These are phyloP conservation scores for Auxenochlorella pyrenoidosa DNA, from an alignment of 139 green algal genomes.

Conservation along the genomic window DNA sequence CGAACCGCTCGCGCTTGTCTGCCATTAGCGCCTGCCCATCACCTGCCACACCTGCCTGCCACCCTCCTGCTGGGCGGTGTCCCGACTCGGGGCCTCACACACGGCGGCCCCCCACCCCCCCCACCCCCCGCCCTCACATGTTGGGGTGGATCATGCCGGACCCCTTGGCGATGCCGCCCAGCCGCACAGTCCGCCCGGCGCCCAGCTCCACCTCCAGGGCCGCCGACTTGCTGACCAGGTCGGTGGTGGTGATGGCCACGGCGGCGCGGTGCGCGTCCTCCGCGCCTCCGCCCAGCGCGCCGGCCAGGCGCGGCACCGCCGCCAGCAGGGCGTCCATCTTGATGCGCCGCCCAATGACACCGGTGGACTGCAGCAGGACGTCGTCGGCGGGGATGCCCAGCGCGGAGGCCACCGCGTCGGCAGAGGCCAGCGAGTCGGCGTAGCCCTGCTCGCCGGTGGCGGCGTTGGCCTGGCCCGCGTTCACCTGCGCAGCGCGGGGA, in stretches of 20 bases:
- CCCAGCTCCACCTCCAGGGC: conserved; percentile 78
- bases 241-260: conserved; percentile 93
- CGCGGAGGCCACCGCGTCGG: conserved; percentile 62
- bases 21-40: no score
- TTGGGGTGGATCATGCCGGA: conserved; percentile 99
- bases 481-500: conserved; percentile 75
- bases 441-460: conserved; percentile 88
- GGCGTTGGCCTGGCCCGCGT: conserved; percentile 97
- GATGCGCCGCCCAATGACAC: conserved; percentile 97
- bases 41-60: no score
- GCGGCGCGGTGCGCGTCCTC: conserved; percentile 82
- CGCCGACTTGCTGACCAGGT: conserved; percentile 88
- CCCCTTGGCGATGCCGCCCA: conserved; percentile 97
- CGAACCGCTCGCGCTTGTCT: no score
- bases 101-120: background rate
- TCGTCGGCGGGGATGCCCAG: conserved; percentile 73
- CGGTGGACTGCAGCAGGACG: conserved; percentile 69
- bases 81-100: no score
- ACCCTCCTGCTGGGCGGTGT: no score
- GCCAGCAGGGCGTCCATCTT: conserved; percentile 90
- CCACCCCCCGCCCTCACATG: conserved; percentile 71
- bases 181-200: conserved; percentile 67
- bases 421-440: conserved; percentile 65
- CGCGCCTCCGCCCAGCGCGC: conserved; percentile 56
- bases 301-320: conserved; percentile 80